phyloP scores from a whole-genome alignment of 768 basidiomycete species.

The Serendipita sp. region DNA sequence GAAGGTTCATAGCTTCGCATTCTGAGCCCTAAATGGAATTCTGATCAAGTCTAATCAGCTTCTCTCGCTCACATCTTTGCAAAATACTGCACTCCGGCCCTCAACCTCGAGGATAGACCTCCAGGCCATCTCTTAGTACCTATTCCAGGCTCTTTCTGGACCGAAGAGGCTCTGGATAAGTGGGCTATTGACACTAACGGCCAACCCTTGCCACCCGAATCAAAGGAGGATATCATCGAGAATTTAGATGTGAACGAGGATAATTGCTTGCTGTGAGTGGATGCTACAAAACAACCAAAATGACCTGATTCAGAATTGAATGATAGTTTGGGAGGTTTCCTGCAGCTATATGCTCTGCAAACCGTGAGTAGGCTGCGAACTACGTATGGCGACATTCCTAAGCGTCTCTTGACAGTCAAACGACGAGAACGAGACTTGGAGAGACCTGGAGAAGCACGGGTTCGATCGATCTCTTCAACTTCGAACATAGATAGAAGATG shows the following conservation, averaged over 20 bases:
- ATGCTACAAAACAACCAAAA: neutral
- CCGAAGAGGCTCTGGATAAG: conserved; percentile 44
- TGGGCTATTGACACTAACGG: conserved; percentile 76
- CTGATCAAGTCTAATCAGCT: conserved; percentile 25
- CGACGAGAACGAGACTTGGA: conserved; percentile 42
- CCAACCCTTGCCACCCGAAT: conserved; percentile 56
- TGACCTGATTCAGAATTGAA: neutral
- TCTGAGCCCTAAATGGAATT: too few species aligned
- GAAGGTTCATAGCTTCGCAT: neutral
- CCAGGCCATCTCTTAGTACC: conserved; percentile 25
- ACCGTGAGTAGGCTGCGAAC: conserved; percentile 60
- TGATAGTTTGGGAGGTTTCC: conserved; percentile 55
- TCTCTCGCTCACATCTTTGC: conserved; percentile 65
- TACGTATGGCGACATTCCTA: neutral
- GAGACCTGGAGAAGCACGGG: conserved; percentile 63
- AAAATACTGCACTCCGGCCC: conserved; percentile 48
- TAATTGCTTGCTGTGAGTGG: conserved; percentile 48
- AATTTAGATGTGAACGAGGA: conserved; percentile 61
- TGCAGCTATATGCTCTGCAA: conserved; percentile 74
- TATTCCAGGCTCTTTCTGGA: conserved; percentile 37
- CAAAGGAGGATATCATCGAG: conserved; percentile 60
- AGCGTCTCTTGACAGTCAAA: neutral
- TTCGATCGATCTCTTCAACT: conserved; percentile 52
- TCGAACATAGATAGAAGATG: neutral
- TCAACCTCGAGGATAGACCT: conserved; percentile 14